phyloP scores from a whole-genome alignment of 2,329 filamentous ascomycete species.

The Penicillium sp. region DNA sequence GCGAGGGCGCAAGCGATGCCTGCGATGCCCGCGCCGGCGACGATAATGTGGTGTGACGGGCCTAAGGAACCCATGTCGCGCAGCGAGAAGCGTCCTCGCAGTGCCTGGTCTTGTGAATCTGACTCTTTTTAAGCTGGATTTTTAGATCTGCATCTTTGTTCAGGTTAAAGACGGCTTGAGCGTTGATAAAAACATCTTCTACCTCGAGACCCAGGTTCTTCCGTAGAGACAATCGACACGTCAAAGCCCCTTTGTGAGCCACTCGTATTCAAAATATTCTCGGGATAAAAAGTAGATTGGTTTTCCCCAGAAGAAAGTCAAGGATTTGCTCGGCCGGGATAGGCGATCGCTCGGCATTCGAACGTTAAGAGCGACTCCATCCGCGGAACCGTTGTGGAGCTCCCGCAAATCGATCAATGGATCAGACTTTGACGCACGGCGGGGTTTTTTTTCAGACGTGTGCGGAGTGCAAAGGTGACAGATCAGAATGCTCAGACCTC shows the following conservation, averaged over 20 bases:
- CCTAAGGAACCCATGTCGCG: conserved; percentile 13
- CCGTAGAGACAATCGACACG: neutral
- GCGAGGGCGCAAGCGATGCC: conserved; percentile 35
- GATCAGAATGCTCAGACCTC: neutral
- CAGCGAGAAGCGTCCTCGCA: neutral
- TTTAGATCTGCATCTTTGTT: neutral
- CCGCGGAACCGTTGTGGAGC: neutral
- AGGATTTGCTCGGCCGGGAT: conserved; percentile 18
- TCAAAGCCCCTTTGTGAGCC: neutral
- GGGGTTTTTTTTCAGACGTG: neutral
- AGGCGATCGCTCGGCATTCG: conserved; percentile 22
- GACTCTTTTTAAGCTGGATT: neutral
- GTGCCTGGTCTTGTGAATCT: neutral
- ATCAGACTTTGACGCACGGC: neutral
- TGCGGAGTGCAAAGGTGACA: neutral
- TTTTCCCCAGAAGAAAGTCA: neutral
- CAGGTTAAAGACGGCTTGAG: neutral
- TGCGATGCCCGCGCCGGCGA: conserved; percentile 37
- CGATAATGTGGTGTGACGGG: conserved; percentile 28
- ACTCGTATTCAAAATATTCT: neutral
- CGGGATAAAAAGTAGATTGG: neutral
- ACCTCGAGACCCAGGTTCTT: neutral
- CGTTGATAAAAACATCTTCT: neutral
- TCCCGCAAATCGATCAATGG: neutral
- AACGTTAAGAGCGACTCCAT: neutral